Percentiles rank a stretch among this genome's conserved stretches.
These are phyloP conservation scores for Bipolaris gigantea DNA, from an alignment of 2,329 filamentous ascomycete species.

Conservation along the genomic window DNA sequence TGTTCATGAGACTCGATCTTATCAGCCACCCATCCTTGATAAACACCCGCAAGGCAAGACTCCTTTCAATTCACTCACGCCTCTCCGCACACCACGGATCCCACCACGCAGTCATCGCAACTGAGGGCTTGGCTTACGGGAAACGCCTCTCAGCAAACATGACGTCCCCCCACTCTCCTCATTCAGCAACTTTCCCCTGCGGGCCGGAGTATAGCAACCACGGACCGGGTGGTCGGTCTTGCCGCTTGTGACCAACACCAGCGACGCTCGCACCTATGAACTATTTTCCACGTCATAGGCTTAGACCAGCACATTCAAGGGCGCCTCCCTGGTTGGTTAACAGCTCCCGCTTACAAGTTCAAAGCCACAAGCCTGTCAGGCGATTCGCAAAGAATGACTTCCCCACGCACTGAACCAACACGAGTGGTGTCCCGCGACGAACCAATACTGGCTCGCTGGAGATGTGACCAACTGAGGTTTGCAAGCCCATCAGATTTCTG, in stretches of 20 bases:
- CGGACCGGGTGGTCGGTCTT: not conserved
- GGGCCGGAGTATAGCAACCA: not conserved
- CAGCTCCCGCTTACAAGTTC: not conserved
- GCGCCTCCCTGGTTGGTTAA: not conserved
- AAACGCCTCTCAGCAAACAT: constrained; percentile 5
- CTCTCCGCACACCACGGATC: not conserved
- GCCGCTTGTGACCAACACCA: not conserved
- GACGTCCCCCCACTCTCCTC: not conserved
- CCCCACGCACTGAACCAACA: not conserved
- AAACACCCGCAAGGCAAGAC: not conserved
- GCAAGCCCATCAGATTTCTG: not conserved
- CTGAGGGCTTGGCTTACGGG: not conserved
- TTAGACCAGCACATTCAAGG: not conserved
- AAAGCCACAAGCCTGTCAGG: constrained; percentile 3
- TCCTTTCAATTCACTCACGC: not conserved
- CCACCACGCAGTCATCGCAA: not conserved
- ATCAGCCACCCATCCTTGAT: not conserved
- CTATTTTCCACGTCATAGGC: not conserved
- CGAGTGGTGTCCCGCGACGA: not conserved
- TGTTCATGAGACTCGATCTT: not conserved
- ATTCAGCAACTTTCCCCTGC: not conserved
- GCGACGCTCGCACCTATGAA: not conserved
- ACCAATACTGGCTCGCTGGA: not conserved
- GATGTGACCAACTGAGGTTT: not conserved
- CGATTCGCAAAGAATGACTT: not conserved